Conservation (phyloP, 192 early-diverging fungal species). For the Mortierella claussenii region DNA sequence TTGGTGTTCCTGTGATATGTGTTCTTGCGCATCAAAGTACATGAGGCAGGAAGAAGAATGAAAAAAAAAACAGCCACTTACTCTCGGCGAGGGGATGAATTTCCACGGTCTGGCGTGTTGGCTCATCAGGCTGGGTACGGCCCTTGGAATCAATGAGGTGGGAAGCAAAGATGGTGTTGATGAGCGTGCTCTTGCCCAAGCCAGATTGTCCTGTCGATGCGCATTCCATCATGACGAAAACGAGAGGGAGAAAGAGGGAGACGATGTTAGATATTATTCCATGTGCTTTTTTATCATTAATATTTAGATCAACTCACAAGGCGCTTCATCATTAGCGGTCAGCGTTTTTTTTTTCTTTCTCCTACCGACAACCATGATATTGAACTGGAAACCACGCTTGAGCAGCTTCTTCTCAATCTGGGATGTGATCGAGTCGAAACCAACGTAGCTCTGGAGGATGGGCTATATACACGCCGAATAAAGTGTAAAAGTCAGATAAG, state of each 20-base stretch:
- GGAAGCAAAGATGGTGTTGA: slow-evolving; percentile 98
- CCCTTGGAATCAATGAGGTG: slow-evolving; percentile 95
- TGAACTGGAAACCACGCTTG: slow-evolving; percentile 98
- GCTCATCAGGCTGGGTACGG: slow-evolving; percentile 81
- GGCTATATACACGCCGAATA: slow-evolving; percentile 47
- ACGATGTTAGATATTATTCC: slow-evolving; percentile 1
- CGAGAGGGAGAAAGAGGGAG: too few relatives aligned
- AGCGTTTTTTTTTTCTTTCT: too few relatives aligned
- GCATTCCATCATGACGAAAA: too few relatives aligned
- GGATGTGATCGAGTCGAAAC: slow-evolving; percentile 95
- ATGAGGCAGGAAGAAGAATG: too few relatives aligned
- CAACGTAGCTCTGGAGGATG: slow-evolving; percentile 91
- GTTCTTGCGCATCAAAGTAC: too few relatives aligned
- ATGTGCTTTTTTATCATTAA: background rate
- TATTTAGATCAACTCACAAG: too few relatives aligned
- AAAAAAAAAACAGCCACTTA: too few relatives aligned
- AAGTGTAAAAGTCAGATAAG: background rate
- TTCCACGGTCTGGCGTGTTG: slow-evolving; percentile 92
- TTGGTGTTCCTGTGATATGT: too few relatives aligned
- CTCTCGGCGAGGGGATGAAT: slow-evolving; percentile 91
- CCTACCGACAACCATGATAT: slow-evolving; percentile 96
- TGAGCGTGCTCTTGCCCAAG: slow-evolving; percentile 96
- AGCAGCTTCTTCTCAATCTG: slow-evolving; percentile 99
- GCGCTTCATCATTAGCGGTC: too few relatives aligned
- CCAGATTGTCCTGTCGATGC: slow-evolving; percentile 98